Conservation (phyloP, 805 yeast genomes). For the Wickerhamomyces alni region DNA sequence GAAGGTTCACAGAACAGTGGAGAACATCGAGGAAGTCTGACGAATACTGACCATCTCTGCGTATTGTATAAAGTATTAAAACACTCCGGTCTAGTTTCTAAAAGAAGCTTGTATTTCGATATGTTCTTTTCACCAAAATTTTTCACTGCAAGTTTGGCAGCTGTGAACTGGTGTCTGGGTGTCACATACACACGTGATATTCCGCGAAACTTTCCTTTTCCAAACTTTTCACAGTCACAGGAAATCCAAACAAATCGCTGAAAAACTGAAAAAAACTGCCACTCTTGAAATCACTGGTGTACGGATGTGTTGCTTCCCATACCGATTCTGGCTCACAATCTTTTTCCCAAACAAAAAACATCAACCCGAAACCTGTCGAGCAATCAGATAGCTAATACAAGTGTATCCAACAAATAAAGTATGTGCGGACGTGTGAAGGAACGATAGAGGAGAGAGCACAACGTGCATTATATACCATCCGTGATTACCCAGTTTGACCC, state of each 20-base stretch:
- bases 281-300: slow-evolving; percentile 3
- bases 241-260: not conserved
- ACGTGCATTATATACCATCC: too few relatives aligned
- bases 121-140: not conserved
- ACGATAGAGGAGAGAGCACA: not conserved
- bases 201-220: not conserved
- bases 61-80: slow-evolving; percentile 39
- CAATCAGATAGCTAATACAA: not conserved
- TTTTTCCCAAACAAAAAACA: slow-evolving; percentile 1
- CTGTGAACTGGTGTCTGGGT: not conserved
- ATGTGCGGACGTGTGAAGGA: not conserved
- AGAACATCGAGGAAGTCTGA: not conserved
- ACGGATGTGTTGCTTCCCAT: slow-evolving; percentile 5
- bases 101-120: slow-evolving; percentile 5
- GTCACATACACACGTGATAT: not conserved
- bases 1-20: not conserved
- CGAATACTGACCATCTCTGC: slow-evolving; percentile 96
- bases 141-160: not conserved
- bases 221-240: slow-evolving; percentile 1
- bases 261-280: not conserved
- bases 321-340: slow-evolving; percentile 3
- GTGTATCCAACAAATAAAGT: slow-evolving; percentile 1
- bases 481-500: too few relatives aligned
- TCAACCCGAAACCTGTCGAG: not conserved
- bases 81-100: slow-evolving; percentile 86